Base-by-base conservation (phyloP, 2,329 filamentous ascomycete genomes). In the Fusarium penzigii region DNA sequence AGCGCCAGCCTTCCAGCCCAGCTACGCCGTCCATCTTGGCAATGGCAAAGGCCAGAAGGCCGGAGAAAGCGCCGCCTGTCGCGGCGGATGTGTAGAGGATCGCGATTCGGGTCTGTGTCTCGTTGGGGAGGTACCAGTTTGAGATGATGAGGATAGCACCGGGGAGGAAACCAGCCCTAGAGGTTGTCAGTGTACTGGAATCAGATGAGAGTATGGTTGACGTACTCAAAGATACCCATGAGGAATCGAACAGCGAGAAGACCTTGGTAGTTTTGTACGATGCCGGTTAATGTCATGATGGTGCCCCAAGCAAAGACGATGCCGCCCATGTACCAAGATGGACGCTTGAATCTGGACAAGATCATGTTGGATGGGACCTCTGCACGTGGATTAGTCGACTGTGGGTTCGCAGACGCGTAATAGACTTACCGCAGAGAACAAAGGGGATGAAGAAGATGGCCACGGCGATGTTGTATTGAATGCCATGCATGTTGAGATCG, bases 351-450 rank as follows among this genome's bases (percentile, higher is more conserved):
- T 6, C 77, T 78, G 64, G 88, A 88, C 42, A 89, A 77, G 12
- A 89, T 67, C 29, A 87, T 70, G 62, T 89, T 89, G 41, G 83
- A 86, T 29, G 85, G 65, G 0, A 80, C 75, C 63, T 88, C 20
- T 25, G 20, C 4, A 7, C 7, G 20, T 25, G 20, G 7, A 25
- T 25, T 25, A 25, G 20, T 25, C 20, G 20, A 25, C 20, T 25
- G 20, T 25, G 4, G 20, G 20, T 25, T 25, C 20, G 20, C 7
- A 7, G 20, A 25, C 20, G 20, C 20, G 20, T 25, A 7, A 7
- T 5, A 25, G 20, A 25, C 20, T 25, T 7, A 25, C 20, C 85
- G 41, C 43, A 41, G 8, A 49, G 47, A 20, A 49, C 46, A 34
- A 63, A 84, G 29, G 86, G 75, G 68, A 88, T 88, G 72, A 88